These are phyloP conservation scores for Metschnikowia aberdeeniae DNA, from an alignment of 805 yeast genomes.

Conservation along the genomic window DNA sequence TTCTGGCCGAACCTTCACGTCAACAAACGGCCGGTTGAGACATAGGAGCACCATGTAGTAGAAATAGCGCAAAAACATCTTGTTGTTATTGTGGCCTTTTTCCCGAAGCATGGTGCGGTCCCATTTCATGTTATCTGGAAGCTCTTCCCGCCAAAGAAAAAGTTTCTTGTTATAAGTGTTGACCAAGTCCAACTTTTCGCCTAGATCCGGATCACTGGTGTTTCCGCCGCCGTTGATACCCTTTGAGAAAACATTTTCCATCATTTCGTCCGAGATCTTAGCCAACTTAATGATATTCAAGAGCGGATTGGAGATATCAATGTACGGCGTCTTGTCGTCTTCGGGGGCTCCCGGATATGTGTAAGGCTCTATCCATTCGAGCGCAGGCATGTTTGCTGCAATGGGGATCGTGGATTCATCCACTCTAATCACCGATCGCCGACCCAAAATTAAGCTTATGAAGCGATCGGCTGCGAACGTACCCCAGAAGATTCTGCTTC, in stretches of 20 bases:
- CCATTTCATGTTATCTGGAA: conserved; percentile 10
- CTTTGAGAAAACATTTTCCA: conserved; percentile 6
- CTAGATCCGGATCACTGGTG: neutral
- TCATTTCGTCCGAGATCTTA: conserved; percentile 11
- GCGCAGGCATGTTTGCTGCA: conserved; percentile 13
- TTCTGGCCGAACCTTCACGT: neutral
- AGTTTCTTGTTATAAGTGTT: conserved; percentile 7
- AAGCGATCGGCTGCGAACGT: conserved; percentile 14
- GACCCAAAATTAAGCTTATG: conserved; percentile 12
- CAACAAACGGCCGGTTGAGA: conserved; percentile 14
- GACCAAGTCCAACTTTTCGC: conserved; percentile 5
- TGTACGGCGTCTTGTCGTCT: conserved; percentile 4
- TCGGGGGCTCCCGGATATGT: conserved; percentile 10
- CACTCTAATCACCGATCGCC: conserved; percentile 10
- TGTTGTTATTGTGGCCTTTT: conserved; percentile 11
- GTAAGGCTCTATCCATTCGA: conserved; percentile 11
- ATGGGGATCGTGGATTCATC: conserved; percentile 11
- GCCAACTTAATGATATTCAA: conserved; percentile 7
- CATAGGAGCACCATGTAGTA: conserved; percentile 12
- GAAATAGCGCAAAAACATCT: conserved; percentile 13
- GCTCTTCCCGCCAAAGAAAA: conserved; percentile 9
- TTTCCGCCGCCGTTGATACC: neutral
- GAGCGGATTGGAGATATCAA: conserved; percentile 13
- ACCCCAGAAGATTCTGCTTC: conserved; percentile 16
- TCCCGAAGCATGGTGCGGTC: neutral